Evolutionary conservation across 2,329 filamentous ascomycete species (phyloP), one percentile per base, ranked within the genome.

Genomic region (Penicillium sp.): DNA sequence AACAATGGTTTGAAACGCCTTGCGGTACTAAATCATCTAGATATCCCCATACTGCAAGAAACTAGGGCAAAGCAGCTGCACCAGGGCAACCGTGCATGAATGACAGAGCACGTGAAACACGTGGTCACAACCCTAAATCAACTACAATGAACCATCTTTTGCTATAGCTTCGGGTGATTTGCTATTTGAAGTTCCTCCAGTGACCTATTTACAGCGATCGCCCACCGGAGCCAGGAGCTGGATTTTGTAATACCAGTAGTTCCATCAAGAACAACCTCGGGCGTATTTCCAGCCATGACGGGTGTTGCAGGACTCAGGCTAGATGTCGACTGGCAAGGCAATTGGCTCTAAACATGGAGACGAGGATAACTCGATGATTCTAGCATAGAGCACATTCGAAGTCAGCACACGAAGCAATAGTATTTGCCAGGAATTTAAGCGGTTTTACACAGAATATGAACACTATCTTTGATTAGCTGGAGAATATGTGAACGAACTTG

Each of bases 191-290:
- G 21, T 3, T 17, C 8, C 5, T 17, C 21, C 5, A 42, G 13
- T 4, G 4, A 3, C 23, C 7, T 17, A 25, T 17, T 4, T 7
- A 7, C 25, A 17, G 15, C 13, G 10, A 17, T 25, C 15, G 13
- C 7, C 2, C 4, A 17, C 15, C 41, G 0, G 2, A 17, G 9
- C 21, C 4, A 25, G 41, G 8, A 25, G 7, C 13, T 43, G 23
- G 41, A 25, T 25, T 25, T 25, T 17, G 21, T 13, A 17, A 65
- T 63, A 64, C 66, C 68, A 54, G 27, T n/a, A 31, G 63, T 67
- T 39, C 59, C 56, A 63, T 70, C 62, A 29, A 67, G 45, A 41
- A 58, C 57, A 47, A 68, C 63, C 47, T 70, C 63, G 54, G 66
- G 53, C 60, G 31, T 6, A 68, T 64, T 64, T 54, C 64, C 64